Evolutionary conservation across 306 rosid genomes (phyloP), one percentile per base, ranked within the genome.

Genomic region (Quercus aquifolioides): DNA sequence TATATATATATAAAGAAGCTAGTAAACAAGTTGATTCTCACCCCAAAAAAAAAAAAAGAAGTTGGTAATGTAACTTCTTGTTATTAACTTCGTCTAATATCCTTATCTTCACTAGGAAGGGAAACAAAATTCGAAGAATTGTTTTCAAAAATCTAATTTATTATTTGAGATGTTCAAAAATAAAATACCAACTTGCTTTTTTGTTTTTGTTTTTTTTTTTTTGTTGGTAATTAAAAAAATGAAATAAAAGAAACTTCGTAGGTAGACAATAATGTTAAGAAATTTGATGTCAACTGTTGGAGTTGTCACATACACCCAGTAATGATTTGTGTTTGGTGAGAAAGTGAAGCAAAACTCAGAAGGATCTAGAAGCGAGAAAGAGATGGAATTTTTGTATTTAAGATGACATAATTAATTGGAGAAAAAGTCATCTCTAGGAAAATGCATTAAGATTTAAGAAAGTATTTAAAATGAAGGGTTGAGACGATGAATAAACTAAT

Each of bases 251-350:
- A 57, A 57, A 78, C 7, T 25, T 43, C 52, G 4, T 57, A 0
- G 67, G 59, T 72, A 33, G 54, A 69, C 74, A 19, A 57, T 49
- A 71, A 69, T 52, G 14, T 71, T 46, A 76, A 76, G 78, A 52
- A 75, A 71, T 79, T 38, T 25, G 20, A 18, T 20, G 74, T 73
- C 71, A 78, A 83, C 71, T 64, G 55, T 68, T 74, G 74, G 21
- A 57, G 5, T 74, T 33, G 49, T 74, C 55, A 30, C 54, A 74
- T 74, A 69, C 75, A 58, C 19, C 70, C 54, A 43, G 76, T 56
- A 3, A 41, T 72, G 76, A 23, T 71, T 84, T 58, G 60, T 65
- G 76, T 79, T 84, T 58, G 84, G 76, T 72, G 54, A 49, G 54
- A 23, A 60, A 65, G 81, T 75, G 73, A 84, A 83, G 76, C 25